phyloP scores from a whole-genome alignment of 352 stramenopile genomes.

The Halophytophthora polymorphica region DNA sequence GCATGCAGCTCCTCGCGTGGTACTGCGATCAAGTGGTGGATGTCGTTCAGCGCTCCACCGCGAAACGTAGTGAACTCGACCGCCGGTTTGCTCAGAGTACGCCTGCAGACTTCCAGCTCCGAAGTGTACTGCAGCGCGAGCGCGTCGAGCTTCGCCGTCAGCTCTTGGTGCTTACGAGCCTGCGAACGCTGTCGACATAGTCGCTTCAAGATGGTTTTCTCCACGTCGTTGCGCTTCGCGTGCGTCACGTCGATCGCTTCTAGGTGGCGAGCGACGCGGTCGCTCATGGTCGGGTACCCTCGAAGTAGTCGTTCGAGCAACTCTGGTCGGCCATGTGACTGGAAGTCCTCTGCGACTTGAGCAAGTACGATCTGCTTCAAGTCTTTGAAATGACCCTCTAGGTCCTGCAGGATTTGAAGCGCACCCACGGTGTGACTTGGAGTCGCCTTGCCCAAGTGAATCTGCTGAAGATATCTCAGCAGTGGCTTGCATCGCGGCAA shows the following conservation, averaged over 20 bases:
- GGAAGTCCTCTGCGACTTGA: neutral
- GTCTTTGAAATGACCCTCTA: conserved; percentile 12
- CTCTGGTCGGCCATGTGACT: neutral
- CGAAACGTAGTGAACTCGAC: conserved; percentile 27
- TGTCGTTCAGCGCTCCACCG: conserved; percentile 21
- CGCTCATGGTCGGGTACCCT: conserved; percentile 17
- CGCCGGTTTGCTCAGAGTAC: conserved; percentile 14
- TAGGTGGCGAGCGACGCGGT: conserved; percentile 9
- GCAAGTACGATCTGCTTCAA: conserved; percentile 1
- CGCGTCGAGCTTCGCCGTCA: conserved; percentile 16
- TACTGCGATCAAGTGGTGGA: conserved; percentile 30
- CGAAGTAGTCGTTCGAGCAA: conserved; percentile 15
- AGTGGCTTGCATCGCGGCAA: conserved; percentile 22
- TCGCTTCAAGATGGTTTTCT: conserved; percentile 18
- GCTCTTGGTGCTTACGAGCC: conserved; percentile 15
- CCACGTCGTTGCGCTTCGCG: conserved; percentile 24
- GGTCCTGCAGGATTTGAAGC: conserved; percentile 20
- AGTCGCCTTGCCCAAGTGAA: conserved; percentile 24
- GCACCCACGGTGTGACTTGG: conserved; percentile 13
- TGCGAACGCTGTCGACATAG: conserved; percentile 8
- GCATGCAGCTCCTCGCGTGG: conserved; percentile 14
- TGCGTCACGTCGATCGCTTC: conserved; percentile 17
- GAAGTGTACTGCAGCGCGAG: conserved; percentile 17
- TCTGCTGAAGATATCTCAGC: conserved; percentile 22
- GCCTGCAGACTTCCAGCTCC: conserved; percentile 11